phyloP scores from a whole-genome alignment of 75 land plant genomes.

The Selaginella tamariscina region DNA sequence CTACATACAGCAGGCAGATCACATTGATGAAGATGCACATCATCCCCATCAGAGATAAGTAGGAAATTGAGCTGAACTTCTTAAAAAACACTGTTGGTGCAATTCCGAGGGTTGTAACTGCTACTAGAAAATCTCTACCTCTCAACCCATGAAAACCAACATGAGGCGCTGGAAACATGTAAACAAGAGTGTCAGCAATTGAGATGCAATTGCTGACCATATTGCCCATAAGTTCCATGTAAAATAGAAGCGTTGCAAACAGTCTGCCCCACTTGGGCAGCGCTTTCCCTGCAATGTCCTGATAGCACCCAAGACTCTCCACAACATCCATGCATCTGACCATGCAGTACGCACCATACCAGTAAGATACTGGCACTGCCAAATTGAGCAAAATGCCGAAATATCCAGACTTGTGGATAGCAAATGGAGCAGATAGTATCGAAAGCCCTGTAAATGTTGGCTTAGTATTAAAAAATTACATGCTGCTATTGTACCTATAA shows the following conservation, averaged over 20 bases:
- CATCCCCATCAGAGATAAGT: not conserved
- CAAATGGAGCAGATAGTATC: not conserved
- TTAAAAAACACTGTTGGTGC: not conserved
- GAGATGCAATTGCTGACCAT: not conserved
- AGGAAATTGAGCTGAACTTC: conserved; percentile 8
- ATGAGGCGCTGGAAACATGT: not conserved
- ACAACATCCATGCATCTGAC: not conserved
- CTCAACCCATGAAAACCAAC: not conserved
- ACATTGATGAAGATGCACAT: conserved; percentile 1
- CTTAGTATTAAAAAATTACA: no score
- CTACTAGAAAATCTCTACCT: not conserved
- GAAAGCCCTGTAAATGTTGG: not conserved
- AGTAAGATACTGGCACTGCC: not conserved
- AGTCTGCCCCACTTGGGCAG: not conserved
- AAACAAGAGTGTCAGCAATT: not conserved
- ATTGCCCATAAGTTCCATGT: conserved; percentile 6
- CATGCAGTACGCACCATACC: not conserved
- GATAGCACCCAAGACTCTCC: not conserved
- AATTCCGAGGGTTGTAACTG: not conserved
- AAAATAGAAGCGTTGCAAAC: not conserved
- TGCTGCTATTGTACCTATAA: no score
- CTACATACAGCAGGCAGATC: not conserved
- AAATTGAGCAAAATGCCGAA: not conserved
- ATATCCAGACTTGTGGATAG: not conserved
- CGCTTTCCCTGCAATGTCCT: not conserved